Conservation (phyloP, 192 early-diverging fungal genomes). For the Chytriomyces hyalinus region DNA sequence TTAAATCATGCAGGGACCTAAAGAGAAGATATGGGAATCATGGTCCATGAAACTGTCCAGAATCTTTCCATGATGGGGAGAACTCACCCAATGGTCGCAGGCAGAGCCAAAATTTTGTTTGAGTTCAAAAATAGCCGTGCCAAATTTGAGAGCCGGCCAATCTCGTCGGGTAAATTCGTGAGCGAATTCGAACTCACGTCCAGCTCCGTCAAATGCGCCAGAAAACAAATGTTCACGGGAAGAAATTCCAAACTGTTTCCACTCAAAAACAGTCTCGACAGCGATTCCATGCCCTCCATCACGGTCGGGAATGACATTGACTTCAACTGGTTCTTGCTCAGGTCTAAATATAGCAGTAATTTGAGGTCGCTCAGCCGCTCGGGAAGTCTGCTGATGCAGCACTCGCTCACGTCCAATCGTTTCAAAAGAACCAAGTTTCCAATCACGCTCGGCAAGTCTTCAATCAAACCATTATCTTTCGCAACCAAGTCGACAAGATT, state of each 20-base stretch:
- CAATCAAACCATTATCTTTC: slow-evolving; percentile 50
- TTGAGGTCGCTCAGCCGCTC: slow-evolving; percentile 47
- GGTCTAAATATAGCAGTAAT: slow-evolving; percentile 41
- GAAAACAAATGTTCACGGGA: slow-evolving; percentile 55
- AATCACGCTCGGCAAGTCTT: slow-evolving; percentile 49
- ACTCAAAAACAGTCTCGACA: slow-evolving; percentile 49
- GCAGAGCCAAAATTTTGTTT: slow-evolving; percentile 53
- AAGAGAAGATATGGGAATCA: background rate
- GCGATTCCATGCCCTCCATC: slow-evolving; percentile 34
- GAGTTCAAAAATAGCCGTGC: slow-evolving; percentile 48
- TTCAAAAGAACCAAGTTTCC: slow-evolving; percentile 20
- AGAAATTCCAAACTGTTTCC: slow-evolving; percentile 51
- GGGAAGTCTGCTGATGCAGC: slow-evolving; percentile 47
- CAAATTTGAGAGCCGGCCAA: slow-evolving; percentile 46
- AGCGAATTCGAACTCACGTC: slow-evolving; percentile 51
- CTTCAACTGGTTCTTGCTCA: slow-evolving; percentile 52
- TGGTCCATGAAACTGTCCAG: background rate
- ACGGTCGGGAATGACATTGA: slow-evolving; percentile 47
- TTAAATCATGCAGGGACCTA: slow-evolving; percentile 38
- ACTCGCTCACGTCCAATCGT: slow-evolving; percentile 28
- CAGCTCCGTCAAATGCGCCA: slow-evolving; percentile 45
- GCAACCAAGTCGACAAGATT: slow-evolving; percentile 48
- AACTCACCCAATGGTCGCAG: slow-evolving; percentile 48
- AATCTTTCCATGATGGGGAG: background rate
- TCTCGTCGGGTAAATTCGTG: slow-evolving; percentile 48